Conservation (phyloP, 495 filamentous ascomycete genomes). For the Penicillium dipodomyicola region DNA sequence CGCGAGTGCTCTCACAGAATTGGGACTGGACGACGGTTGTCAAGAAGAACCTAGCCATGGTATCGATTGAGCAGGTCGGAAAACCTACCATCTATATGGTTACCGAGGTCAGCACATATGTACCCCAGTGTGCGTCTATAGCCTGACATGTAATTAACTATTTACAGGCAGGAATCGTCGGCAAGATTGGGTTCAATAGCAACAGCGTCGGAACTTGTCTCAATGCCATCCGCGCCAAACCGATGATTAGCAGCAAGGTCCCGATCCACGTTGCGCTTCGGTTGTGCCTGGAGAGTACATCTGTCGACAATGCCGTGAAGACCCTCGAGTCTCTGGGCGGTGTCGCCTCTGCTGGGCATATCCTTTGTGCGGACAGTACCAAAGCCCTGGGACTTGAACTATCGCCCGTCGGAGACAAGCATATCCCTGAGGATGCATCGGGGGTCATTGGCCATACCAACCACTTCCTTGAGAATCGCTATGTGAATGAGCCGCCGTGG, state of each 20-base stretch:
- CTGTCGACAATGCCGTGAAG: slow-evolving; percentile 50
- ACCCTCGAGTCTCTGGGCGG: slow-evolving; percentile 47
- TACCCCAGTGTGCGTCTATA: not conserved
- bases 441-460: slow-evolving; percentile 61
- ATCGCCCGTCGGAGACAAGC: slow-evolving; percentile 51
- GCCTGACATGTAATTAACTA: not conserved
- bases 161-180: slow-evolving; percentile 62
- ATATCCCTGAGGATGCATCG: slow-evolving; percentile 44
- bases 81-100: slow-evolving; percentile 52
- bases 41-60: slow-evolving; percentile 53
- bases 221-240: slow-evolving; percentile 63
- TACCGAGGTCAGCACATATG: slow-evolving; percentile 32
- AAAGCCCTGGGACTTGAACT: slow-evolving; percentile 59
- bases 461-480: slow-evolving; percentile 53
- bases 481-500: slow-evolving; percentile 52
- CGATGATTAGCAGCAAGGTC: slow-evolving; percentile 51
- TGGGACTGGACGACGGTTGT: slow-evolving; percentile 60
- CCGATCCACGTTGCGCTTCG: slow-evolving; percentile 65
- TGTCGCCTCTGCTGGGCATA: slow-evolving; percentile 60
- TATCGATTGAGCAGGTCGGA: slow-evolving; percentile 48
- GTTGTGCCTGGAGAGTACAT: slow-evolving; percentile 54
- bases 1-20: slow-evolving; percentile 58
- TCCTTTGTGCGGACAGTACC: slow-evolving; percentile 56
- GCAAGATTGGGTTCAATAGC: slow-evolving; percentile 68
- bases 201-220: slow-evolving; percentile 63